Base-by-base conservation (phyloP, 371 early-diverging fungal species). In the Hamiltosporidium magnivora region DNA sequence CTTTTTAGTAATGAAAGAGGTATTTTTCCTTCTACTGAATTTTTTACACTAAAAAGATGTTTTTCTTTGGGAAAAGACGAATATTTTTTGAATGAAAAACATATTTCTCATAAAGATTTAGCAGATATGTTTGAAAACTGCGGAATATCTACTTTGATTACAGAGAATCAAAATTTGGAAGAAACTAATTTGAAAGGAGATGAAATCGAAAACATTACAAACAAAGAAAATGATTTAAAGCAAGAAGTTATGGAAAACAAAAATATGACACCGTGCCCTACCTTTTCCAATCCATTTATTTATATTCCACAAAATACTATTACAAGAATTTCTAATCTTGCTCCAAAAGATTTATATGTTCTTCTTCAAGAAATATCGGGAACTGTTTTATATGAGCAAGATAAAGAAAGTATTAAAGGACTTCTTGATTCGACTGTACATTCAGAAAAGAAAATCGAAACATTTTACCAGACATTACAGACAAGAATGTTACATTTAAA, bases 341-440 rank as follows among this genome's bases (percentile, higher is more conserved):
- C 42, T 12, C 63, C 67, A 46, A 38, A 44, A 44, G 64, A 68
- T 8, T 58, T 71, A 38, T 68, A 65, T 55, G 54, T 64, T 2
- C 58, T 81, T 38, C 67, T 81, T 43, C 67, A 70, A 46, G 66
- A 73, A 39, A 58, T 81, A 38, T 60, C 77, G 8, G 81, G 81
- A 52, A 75, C 73, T 52, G 42, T 52, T 8, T 65, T 73, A 40
- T 81, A 79, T 63, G 81, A 81, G 63, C 38, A 54, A 54, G 73
- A 72, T 52, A 66, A 72, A 54, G 68, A 68, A 14, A 58, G 68
- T 8, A 54, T 61, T 38, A 12, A 65, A 8, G 46, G 44, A n/a
- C 61, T 56, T n/a, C 58, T 80, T 40, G 58, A 78, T 25, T 71
- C 73, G 39, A 63, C 75, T 12, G 61, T 63, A 43, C n/a, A 44